Evolutionary conservation across 1,284 basidiomycete genomes (phyloP), one percentile per base, ranked within the genome.

Genomic region (Hymenochaete sp.): DNA sequence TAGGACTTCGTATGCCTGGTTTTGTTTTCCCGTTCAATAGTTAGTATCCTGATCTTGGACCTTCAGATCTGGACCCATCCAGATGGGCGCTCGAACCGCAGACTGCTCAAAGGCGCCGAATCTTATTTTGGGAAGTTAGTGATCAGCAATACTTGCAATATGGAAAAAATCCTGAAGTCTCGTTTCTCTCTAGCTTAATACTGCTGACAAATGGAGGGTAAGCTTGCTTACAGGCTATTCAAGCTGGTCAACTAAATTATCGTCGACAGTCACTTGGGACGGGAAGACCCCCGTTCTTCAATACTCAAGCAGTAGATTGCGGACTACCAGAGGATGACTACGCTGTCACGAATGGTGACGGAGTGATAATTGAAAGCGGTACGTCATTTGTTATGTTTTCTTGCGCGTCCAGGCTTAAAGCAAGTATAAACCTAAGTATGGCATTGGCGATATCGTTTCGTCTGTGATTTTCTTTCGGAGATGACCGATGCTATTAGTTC

Each of bases 101-200:
- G 33, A 54, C 54, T 29, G 50, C 47, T 11, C 45, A 58, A 18
- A 42, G 53, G 13, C 49, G 58, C 14, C 45, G 58, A 19, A 49
- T 45, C 19, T 47, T 58, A n/a, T 58, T 57, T 44, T 59, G 58
- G 58, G 57, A 59, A 42, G 26, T 3, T n/a, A 16, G 38, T 36
- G 41, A 37, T 6, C 19, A 27, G n/a, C n/a, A n/a, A n/a, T n/a
- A n/a, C n/a, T n/a, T n/a, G n/a, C n/a, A n/a, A n/a, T n/a, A n/a
- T n/a, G n/a, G n/a, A n/a, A n/a, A n/a, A n/a, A n/a, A n/a, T n/a
- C n/a, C n/a, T n/a, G n/a, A n/a, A n/a, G n/a, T n/a, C n/a, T n/a
- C n/a, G n/a, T n/a, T n/a, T n/a, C n/a, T n/a, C n/a, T n/a, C n/a
- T n/a, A n/a, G n/a, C n/a, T n/a, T n/a, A n/a, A n/a, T n/a, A n/a